Evolutionary conservation across 768 basidiomycete species (phyloP).

Genomic region (Rhodotorula babjevae): DNA sequence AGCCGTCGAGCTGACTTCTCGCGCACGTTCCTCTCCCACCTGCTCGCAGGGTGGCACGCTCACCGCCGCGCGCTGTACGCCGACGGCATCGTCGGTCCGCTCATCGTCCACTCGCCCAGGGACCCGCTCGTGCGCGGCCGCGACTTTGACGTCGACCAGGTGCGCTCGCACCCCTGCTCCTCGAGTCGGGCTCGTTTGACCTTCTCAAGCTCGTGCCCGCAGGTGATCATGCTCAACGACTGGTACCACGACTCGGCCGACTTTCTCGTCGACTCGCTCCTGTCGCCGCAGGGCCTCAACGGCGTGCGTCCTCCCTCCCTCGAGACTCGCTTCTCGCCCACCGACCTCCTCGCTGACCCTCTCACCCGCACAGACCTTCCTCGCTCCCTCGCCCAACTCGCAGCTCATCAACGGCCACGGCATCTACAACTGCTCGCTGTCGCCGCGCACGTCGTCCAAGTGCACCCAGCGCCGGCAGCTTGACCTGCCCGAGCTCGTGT

Average conservation of each 20-base stretch:
- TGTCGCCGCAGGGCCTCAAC: slow-evolving; percentile 29
- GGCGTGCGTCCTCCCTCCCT: slow-evolving; percentile 13
- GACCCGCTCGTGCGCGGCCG: slow-evolving; percentile 41
- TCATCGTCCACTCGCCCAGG: slow-evolving; percentile 20
- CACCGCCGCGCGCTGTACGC: slow-evolving; percentile 39
- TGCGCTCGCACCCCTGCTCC: slow-evolving; percentile 5
- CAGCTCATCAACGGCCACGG: slow-evolving; percentile 18
- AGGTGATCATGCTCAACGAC: slow-evolving; percentile 17
- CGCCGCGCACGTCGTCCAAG: not conserved
- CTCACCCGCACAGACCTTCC: not conserved
- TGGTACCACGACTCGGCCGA: slow-evolving; percentile 25
- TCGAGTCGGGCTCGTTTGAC: too few species aligned
- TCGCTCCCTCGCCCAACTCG: slow-evolving; percentile 14
- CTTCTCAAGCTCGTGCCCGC: not conserved
- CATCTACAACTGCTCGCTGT: slow-evolving; percentile 14
- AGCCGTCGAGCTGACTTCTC: not conserved
- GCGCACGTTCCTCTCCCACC: not conserved
- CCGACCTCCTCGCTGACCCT: not conserved
- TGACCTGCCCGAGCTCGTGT: slow-evolving; percentile 1
- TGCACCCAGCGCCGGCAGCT: slow-evolving; percentile 4
- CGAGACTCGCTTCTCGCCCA: not conserved
- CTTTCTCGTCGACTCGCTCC: slow-evolving; percentile 28
- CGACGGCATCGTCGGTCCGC: slow-evolving; percentile 39
- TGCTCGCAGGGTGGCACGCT: slow-evolving; percentile 36
- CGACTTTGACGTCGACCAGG: slow-evolving; percentile 43